Conservation (phyloP, 2,329 filamentous ascomycete species). For the Rasamsonia emersonii region DNA sequence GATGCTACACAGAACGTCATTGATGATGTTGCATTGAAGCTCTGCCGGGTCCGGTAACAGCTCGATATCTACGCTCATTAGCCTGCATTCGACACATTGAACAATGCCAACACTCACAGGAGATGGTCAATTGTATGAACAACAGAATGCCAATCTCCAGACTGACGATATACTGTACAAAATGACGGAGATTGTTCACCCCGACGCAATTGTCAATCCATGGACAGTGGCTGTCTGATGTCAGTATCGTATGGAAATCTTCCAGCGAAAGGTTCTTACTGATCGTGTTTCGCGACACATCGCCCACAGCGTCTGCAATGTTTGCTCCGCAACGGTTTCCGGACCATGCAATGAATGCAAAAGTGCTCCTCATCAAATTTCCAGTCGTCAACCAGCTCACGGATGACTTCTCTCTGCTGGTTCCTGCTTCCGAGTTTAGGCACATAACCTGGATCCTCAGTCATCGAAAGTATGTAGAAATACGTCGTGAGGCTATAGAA, state of each 20-base stretch:
- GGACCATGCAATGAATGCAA: conserved; percentile 89
- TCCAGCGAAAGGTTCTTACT: conserved; percentile 51
- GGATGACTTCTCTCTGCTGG: conserved; percentile 81
- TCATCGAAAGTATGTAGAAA: conserved; percentile 82
- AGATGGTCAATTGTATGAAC: conserved; percentile 63
- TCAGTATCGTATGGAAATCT: conserved; percentile 5
- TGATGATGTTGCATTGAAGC: conserved; percentile 62
- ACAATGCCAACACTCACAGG: conserved; percentile 47
- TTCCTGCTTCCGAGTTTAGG: conserved; percentile 83
- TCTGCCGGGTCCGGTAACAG: conserved; percentile 44
- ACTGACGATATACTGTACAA: conserved; percentile 78
- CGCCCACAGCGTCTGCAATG: conserved; percentile 87
- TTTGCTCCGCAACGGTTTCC: conserved; percentile 86
- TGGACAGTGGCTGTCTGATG: conserved; percentile 68
- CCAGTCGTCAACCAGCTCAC: conserved; percentile 73
- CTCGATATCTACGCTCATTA: conserved; percentile 51
- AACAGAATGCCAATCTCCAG: conserved; percentile 66
- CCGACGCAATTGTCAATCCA: conserved; percentile 98
- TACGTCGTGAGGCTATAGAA: conserved; percentile 62
- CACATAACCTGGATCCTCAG: conserved; percentile 82
- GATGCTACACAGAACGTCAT: conserved; percentile 64
- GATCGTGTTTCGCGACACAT: conserved; percentile 93
- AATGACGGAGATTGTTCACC: conserved; percentile 92
- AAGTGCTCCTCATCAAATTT: conserved; percentile 94
- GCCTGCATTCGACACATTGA: conserved; percentile 14